phyloP scores from a whole-genome alignment of 176 grass and related monocot species.

The Oryza glumipatula region DNA sequence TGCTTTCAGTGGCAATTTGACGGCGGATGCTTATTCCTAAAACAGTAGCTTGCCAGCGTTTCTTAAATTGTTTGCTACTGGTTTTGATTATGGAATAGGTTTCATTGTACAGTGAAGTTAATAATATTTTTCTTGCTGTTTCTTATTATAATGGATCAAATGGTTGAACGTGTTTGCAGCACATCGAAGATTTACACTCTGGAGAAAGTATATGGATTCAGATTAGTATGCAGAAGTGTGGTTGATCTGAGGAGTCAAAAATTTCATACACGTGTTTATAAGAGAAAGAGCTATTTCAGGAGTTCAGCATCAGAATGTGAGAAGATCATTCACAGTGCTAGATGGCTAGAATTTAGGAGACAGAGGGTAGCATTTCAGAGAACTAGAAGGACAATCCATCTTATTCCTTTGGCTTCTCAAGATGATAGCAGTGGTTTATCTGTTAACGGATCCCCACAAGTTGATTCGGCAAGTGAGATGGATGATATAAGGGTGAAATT shows the following conservation, averaged over 20 bases:
- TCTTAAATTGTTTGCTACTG: neutral
- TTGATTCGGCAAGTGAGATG: constrained; percentile 61
- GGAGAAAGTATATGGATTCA: constrained; percentile 56
- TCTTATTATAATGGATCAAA: constrained; percentile 6
- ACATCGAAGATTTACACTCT: constrained; percentile 62
- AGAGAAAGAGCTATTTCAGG: constrained; percentile 52
- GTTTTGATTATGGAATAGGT: neutral
- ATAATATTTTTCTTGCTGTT: constrained; percentile 10
- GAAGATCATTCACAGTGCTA: constrained; percentile 33
- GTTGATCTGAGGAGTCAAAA: constrained; percentile 54
- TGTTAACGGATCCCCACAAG: constrained; percentile 67
- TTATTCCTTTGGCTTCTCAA: constrained; percentile 57
- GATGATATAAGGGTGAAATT: constrained; percentile 79
- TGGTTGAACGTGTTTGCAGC: constrained; percentile 46
- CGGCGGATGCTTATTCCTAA: neutral
- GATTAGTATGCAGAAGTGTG: constrained; percentile 51
- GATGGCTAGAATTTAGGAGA: constrained; percentile 68
- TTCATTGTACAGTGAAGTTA: neutral
- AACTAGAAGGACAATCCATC: constrained; percentile 42
- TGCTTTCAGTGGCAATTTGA: neutral
- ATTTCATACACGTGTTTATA: constrained; percentile 42
- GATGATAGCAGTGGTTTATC: constrained; percentile 63
- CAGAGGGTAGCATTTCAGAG: constrained; percentile 46
- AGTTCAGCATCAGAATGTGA: constrained; percentile 35
- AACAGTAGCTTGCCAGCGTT: neutral